Base-by-base conservation (phyloP, 2,329 filamentous ascomycete species). In the Hymenoscyphus scutula region DNA sequence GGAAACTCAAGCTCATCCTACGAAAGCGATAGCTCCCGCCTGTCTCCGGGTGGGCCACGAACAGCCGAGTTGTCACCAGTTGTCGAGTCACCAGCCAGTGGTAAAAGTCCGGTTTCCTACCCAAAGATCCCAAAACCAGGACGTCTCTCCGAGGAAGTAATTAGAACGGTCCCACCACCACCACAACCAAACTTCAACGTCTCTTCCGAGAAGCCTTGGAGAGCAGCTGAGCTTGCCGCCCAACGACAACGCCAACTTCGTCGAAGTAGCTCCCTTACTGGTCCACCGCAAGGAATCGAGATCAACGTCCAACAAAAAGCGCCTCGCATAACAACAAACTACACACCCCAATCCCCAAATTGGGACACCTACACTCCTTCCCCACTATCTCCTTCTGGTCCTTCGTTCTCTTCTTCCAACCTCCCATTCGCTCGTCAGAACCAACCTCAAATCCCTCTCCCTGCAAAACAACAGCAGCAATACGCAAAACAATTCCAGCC, bases 41-140 rank as follows among this genome's bases (percentile, higher is more conserved):
- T 23, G 53, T 62, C 60, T 51, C 64, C 19, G 48, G 62, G 32
- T 34, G 60, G 51, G 30, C 56, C 65, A 23, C 60, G 56, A 34
- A 65, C 63, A 30, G 63, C 57, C 27, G 67, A 62, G 2, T 70
- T 15, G 4, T 73, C 71, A 27, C 72, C 72, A 8, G 71, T 74
- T 2, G 65, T 68, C 7, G 72, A 73, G 61, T 71, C 69, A 25
- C 72, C 72, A 5, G 60, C 66, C 11, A 67, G 63, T 41, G 69
- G 69, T 11, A 60, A 56, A 23, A 69, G 69, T 61, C 70, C 71
- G n/a, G 71, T 72, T 25, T 67, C 61, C 17, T 71, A 72, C 48
- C 71, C 71, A 4, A 71, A 70, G 58, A 72, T 71, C 37, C 65
- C 65, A 13, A 60, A 62, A 41, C 66, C 67, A 45, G 63, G 59